Conservation (phyloP, 768 basidiomycete species). For the Candolleomyces eurysporus region DNA sequence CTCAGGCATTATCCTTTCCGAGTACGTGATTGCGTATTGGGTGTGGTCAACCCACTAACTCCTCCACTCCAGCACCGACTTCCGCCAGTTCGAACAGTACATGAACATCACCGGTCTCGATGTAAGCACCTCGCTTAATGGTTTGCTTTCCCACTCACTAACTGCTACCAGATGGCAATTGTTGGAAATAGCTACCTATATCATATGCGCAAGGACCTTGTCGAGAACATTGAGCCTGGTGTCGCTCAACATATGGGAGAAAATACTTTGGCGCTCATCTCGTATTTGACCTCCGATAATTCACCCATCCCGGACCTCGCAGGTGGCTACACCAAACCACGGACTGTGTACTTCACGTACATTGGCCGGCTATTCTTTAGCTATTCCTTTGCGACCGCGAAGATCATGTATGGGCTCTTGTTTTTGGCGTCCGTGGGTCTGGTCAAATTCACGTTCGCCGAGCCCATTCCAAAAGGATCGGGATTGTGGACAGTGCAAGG, state of each 20-base stretch:
- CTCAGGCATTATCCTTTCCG: conserved; percentile 86
- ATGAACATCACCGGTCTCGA: conserved; percentile 90
- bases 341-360: conserved; percentile 77
- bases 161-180: conserved; percentile 70
- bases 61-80: conserved; percentile 70
- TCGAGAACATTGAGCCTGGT: conserved; percentile 82
- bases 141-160: not conserved
- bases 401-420: conserved; percentile 55
- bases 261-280: conserved; percentile 77
- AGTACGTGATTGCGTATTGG: conserved; percentile 47
- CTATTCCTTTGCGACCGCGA: conserved; percentile 74
- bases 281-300: conserved; percentile 63
- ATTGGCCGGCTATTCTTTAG: conserved; percentile 67
- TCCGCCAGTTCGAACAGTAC: conserved; percentile 90
- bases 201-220: conserved; percentile 88
- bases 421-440: conserved; percentile 46
- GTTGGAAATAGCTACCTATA: conserved; percentile 93
- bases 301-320: conserved; percentile 72
- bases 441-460: conserved; percentile 33
- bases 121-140: conserved; percentile 39
- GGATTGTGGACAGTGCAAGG: conserved; percentile 39
- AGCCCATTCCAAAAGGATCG: conserved; percentile 16
- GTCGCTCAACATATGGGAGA: conserved; percentile 90
- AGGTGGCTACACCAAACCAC: conserved; percentile 46
- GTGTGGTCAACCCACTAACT: not conserved